phyloP scores from a whole-genome alignment of 805 yeast genomes.

The Candida peoriensis region DNA sequence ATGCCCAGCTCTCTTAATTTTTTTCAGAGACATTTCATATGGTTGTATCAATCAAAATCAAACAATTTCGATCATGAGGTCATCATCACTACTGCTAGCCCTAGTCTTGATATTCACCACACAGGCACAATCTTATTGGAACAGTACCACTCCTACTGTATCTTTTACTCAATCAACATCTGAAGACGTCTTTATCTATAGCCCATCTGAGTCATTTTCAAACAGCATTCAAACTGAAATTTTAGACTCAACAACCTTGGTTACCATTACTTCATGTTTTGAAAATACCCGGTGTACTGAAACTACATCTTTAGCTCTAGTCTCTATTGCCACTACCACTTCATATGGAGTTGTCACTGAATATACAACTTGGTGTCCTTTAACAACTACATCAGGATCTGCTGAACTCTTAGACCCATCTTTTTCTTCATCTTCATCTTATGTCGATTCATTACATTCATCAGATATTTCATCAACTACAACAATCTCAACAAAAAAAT shows the following conservation, averaged over 20 bases:
- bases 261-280: constrained; percentile 20
- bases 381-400: constrained; percentile 26
- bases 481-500: too few species aligned
- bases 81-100: neutral
- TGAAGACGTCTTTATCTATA: constrained; percentile 9
- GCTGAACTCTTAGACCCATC: neutral
- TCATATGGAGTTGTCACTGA: constrained; percentile 24
- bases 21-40: too few species aligned
- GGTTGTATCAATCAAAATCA: too few species aligned
- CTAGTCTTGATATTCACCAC: neutral
- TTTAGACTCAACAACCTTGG: constrained; percentile 11
- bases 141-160: neutral
- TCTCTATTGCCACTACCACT: constrained; percentile 29
- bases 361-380: constrained; percentile 23
- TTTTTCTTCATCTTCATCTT: neutral
- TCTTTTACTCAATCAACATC: neutral
- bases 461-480: constrained; percentile 4
- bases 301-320: constrained; percentile 14
- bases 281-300: constrained; percentile 7
- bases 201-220: neutral
- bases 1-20: too few species aligned
- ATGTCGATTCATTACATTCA: constrained; percentile 3
- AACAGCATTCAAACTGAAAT: neutral
- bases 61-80: constrained; percentile 4
- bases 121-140: constrained; percentile 4